These are phyloP conservation scores for Penicillium sp. DNA, from an alignment of 2,329 filamentous ascomycete genomes.

Conservation along the genomic window DNA sequence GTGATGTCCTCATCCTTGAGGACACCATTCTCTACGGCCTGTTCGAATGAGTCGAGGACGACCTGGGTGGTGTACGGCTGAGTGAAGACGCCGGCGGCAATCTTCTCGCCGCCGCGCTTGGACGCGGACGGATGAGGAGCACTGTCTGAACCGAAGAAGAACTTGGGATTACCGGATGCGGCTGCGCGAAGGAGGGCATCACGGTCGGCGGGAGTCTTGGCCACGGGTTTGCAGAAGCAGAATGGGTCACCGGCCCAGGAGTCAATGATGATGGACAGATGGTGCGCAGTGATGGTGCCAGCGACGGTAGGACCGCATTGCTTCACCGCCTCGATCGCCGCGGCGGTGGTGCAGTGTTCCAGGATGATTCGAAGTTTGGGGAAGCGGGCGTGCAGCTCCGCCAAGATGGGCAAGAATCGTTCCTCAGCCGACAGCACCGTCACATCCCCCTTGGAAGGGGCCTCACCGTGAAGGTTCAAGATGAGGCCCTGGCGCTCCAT, in stretches of 20 bases:
- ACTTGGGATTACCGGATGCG: conserved; percentile 50
- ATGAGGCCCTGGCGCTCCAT: conserved; percentile 81
- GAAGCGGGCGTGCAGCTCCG: conserved; percentile 66
- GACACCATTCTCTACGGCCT: conserved; percentile 49
- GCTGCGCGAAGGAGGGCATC: conserved; percentile 63
- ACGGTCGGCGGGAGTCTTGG: conserved; percentile 66
- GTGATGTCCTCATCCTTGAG: conserved; percentile 51
- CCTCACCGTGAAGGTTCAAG: conserved; percentile 88
- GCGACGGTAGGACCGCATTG: conserved; percentile 71
- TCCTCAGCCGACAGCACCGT: conserved; percentile 65
- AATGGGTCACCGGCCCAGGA: conserved; percentile 67
- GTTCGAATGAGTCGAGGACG: conserved; percentile 54
- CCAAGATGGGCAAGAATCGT: conserved; percentile 73
- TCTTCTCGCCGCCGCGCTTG: conserved; percentile 49
- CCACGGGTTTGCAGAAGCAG: conserved; percentile 72
- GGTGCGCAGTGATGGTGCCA: conserved; percentile 69
- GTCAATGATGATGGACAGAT: conserved; percentile 73
- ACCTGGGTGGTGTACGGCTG: conserved; percentile 55
- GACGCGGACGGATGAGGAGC: conserved; percentile 58
- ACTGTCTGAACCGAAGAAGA: conserved; percentile 66
- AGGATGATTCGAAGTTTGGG: conserved; percentile 55
- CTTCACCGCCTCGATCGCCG: conserved; percentile 70
- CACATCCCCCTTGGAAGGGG: conserved; percentile 34
- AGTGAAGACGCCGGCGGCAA: conserved; percentile 56
- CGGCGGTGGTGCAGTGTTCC: conserved; percentile 83